Conservation (phyloP, 106 monocot species). For the Phalaenopsis equestris region DNA sequence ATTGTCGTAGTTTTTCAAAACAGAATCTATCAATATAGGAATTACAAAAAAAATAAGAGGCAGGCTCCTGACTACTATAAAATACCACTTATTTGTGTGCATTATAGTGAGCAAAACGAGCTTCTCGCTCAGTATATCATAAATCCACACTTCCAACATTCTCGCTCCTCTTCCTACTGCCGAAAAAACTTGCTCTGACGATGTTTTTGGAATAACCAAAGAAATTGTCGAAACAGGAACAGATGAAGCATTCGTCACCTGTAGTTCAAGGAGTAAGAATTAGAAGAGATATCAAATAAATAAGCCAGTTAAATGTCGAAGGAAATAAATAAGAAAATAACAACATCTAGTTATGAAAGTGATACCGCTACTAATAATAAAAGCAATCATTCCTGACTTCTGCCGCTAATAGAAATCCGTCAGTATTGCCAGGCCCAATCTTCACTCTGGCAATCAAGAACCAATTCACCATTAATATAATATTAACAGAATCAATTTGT, state of each 20-base stretch:
- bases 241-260: slow-evolving; percentile 36
- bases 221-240: slow-evolving; percentile 63
- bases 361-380: slow-evolving; percentile 60
- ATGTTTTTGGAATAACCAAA: slow-evolving; percentile 22
- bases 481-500: not conserved
- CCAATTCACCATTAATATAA: not conserved
- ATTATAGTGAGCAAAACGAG: slow-evolving; percentile 31
- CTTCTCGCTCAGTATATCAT: slow-evolving; percentile 27
- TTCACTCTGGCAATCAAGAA: slow-evolving; percentile 43
- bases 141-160: slow-evolving; percentile 58
- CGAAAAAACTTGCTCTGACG: slow-evolving; percentile 30
- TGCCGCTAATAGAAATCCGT: slow-evolving; percentile 28
- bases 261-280: not conserved
- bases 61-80: not conserved
- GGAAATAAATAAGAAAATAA: not conserved
- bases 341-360: not conserved
- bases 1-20: too few relatives aligned
- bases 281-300: not conserved
- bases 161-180: slow-evolving; percentile 90
- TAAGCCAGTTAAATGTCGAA: not conserved
- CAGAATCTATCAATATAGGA: not conserved
- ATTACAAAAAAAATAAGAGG: not conserved
- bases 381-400: slow-evolving; percentile 29
- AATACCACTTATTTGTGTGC: slow-evolving; percentile 74
- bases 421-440: slow-evolving; percentile 51